Evolutionary conservation across 2,329 filamentous ascomycete species (phyloP).

Genomic region (Ophiostoma himal-ulmi): DNA sequence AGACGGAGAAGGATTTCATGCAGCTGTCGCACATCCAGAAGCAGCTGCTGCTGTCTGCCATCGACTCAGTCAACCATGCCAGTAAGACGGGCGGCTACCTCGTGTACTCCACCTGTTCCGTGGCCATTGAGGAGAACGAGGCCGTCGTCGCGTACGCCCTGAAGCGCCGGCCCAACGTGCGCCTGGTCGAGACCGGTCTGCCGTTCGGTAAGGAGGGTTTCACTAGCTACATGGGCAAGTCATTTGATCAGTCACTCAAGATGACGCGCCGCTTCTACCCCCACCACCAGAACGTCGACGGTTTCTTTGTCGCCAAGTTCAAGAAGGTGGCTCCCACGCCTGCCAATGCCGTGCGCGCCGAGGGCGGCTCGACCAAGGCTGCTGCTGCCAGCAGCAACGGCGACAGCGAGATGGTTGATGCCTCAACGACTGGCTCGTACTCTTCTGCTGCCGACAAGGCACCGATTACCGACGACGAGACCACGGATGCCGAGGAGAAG

Average conservation of each 20-base stretch:
- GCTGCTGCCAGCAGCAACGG: conserved; percentile 23
- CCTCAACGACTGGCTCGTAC: conserved; percentile 36
- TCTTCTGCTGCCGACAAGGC: conserved; percentile 55
- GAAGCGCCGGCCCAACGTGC: conserved; percentile 85
- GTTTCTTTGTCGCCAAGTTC: conserved; percentile 97
- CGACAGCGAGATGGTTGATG: conserved; percentile 31
- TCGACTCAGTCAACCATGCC: conserved; percentile 91
- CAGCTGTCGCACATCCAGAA: conserved; percentile 91
- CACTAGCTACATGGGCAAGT: conserved; percentile 83
- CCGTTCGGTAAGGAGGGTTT: conserved; percentile 91
- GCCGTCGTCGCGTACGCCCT: conserved; percentile 90
- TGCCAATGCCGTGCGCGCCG: conserved; percentile 43
- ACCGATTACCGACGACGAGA: conserved; percentile 51
- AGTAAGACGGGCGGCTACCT: conserved; percentile 94
- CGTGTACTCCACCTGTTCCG: conserved; percentile 82
- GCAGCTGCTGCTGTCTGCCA: conserved; percentile 84
- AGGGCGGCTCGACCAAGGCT: conserved; percentile 25
- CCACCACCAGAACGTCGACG: conserved; percentile 71
- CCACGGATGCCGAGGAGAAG: conserved; percentile 32
- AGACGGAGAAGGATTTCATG: conserved; percentile 92
- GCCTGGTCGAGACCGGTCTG: conserved; percentile 84
- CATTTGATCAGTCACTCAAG: conserved; percentile 78
- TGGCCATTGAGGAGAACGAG: conserved; percentile 53
- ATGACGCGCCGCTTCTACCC: conserved; percentile 83
- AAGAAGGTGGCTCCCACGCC: conserved; percentile 83